Base-by-base conservation (phyloP, 2,329 filamentous ascomycete species). In the Penicillium sp. region DNA sequence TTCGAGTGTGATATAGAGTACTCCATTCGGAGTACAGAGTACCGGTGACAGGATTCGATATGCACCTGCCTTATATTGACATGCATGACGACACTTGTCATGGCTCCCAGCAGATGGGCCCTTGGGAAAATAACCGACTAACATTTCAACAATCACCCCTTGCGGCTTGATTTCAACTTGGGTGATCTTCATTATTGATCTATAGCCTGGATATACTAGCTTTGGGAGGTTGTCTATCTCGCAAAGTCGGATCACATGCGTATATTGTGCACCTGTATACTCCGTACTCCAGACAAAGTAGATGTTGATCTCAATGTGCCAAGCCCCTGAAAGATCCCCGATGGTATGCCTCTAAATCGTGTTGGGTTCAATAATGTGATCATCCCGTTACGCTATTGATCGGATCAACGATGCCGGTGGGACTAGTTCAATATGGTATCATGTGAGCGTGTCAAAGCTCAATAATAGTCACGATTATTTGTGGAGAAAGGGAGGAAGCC, bases 21-120 rank as follows among this genome's bases (percentile, higher is more conserved):
- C 16, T 33, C 13, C 45, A 34, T 47, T 10, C 8, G 15, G 31
- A 19, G 19, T 47, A 23, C 16, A 15, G 45, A 34, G 19, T 34
- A 25, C 45, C 31, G 21, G 15, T 34, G 31, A 19, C 43, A 23
- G 38, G 19, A 31, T 39, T 53, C 11, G 19, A 19, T 39, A 31
- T 29, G 41, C 16, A 47, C 39, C 39, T 44, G 50, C 19, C 50
- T 36, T 19, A 19, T 47, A 27, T 16, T 36, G 23, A 47, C 36
- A 10, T 55, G 16, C 49, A 43, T 34, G 13, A 39, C 44, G 44
- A 40, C 23, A 46, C 31, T 39, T 55, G 44, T 41, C 15, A 31
- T 27, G n/a, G 44, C 54, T 55, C 58, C 59, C 53, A 45, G 29
- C 15, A 53, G 38, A 38, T 19, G 40, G 40, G 41, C 36, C 41